Conservation (phyloP, 225 moss, liverwort and hornwort genomes). For the Neckera pumila region DNA sequence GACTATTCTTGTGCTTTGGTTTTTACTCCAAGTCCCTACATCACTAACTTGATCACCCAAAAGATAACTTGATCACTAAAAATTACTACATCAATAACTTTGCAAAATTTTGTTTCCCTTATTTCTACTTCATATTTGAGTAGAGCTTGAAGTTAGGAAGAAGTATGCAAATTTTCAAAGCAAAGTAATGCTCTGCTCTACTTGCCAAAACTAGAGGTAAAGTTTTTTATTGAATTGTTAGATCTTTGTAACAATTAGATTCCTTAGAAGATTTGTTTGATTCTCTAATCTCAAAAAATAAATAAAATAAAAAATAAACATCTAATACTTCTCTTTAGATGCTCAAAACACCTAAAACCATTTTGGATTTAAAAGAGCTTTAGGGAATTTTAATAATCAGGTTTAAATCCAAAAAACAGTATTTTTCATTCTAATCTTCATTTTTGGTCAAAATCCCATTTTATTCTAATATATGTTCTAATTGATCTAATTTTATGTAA, state of each 20-base stretch:
- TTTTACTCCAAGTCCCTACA: not conserved
- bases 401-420: too few relatives aligned
- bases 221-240: too few relatives aligned
- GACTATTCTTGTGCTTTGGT: not conserved
- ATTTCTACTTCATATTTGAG: not conserved
- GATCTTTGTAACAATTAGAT: not conserved
- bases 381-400: too few relatives aligned
- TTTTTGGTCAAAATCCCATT: not conserved
- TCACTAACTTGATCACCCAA: not conserved
- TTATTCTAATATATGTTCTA: not conserved
- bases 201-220: not conserved
- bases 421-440: not conserved
- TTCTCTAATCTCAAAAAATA: not conserved
- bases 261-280: not conserved
- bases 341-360: accelerated
- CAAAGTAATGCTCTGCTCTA: accelerated
- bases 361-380: not conserved
- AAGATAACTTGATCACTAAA: too few relatives aligned
- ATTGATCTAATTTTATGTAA: not conserved
- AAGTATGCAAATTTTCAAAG: not conserved
- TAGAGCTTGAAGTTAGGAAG: not conserved
- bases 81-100: too few relatives aligned
- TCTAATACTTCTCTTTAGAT: not conserved
- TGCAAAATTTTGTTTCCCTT: too few relatives aligned
- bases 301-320: too few relatives aligned